Evolutionary conservation across 2,329 filamentous ascomycete genomes (phyloP), one percentile per base, ranked within the genome.

Genomic region (Monosporascus sp.): DNA sequence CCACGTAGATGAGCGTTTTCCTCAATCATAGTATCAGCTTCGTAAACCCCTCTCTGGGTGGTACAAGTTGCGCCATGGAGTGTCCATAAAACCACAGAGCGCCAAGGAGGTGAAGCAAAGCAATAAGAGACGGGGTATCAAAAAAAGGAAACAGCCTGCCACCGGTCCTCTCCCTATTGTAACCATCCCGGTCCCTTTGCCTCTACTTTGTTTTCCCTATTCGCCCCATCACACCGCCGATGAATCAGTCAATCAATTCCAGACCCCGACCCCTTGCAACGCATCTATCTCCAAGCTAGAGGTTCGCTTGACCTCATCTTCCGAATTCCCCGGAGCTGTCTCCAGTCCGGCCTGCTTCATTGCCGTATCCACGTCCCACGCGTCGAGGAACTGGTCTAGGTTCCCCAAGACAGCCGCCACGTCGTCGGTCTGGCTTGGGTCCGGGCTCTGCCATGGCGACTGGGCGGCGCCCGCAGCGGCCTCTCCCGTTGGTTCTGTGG

Each of bases 341-440:
- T 56, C 49, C 18, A 51, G 37, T 11, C 52, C 74, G 7, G 57
- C 63, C 51, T 68, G 68, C 47, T 66, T 62, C 17, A 72, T 56
- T 55, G 71, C 71, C 0, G 62, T 51, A 26, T 74, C 68, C 8
- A 73, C 64, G 50, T 72, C 69, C 71, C 72, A 75, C 20, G 63
- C 56, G 41, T 73, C 71, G 7, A 78, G 59, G 51, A 77, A 78
- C 18, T 78, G 72, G 49, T 70, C 71, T 6, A 79, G 61, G 55
- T 79, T 75, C 20, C 72, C 68, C 53, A 79, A 65, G 1, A 79
- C 75, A 5, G 68, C 73, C n/a, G 68, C 72, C 38, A 75, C 75
- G 52, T 76, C 74, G 54, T 79, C 76, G 1, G 53, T 58, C 37
- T 65, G 58, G 24, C 57, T 61, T 28, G 48, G 55, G 24, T 22